Percentiles rank a stretch among this genome's conserved stretches.
Conservation (phyloP, 805 yeast genomes). For the Candida sanyiensis region DNA sequence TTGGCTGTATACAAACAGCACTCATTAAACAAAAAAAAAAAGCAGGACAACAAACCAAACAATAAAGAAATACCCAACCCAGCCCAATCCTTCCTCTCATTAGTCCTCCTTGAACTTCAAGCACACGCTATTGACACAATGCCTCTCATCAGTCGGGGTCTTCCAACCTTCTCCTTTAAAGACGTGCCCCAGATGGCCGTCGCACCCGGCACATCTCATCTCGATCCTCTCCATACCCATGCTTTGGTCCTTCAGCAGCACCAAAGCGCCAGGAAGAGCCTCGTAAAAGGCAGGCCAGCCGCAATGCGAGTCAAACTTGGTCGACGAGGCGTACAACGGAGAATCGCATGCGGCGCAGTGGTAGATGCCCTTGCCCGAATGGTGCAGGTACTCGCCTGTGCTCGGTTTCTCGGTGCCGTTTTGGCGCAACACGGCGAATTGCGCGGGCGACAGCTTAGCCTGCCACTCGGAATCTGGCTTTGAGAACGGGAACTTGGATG, state of each 20-base stretch:
- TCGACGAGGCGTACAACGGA: conserved; percentile 71
- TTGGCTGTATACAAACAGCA: too few relatives aligned
- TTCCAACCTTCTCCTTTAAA: conserved; percentile 88
- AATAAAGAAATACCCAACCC: too few relatives aligned
- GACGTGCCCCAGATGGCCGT: conserved; percentile 93
- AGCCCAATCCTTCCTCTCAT: too few relatives aligned
- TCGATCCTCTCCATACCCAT: conserved; percentile 83
- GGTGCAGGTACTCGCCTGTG: conserved; percentile 36
- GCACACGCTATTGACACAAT: conserved; percentile 87
- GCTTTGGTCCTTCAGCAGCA: conserved; percentile 50
- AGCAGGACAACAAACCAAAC: too few relatives aligned
- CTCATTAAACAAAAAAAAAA: too few relatives aligned
- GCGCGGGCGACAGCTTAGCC: conserved; percentile 68
- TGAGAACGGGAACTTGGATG: conserved; percentile 14
- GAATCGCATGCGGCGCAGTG: conserved; percentile 79
- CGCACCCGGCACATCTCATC: conserved; percentile 83
- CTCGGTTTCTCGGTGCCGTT: conserved; percentile 44
- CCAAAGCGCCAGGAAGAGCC: conserved; percentile 77
- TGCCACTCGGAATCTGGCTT: conserved; percentile 64
- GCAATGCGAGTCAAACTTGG: conserved; percentile 87
- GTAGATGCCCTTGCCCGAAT: conserved; percentile 56
- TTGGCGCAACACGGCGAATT: conserved; percentile 70
- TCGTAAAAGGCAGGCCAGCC: conserved; percentile 99
- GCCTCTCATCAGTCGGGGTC: conserved; percentile 83
- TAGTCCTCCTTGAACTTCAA: conserved; percentile 53